Evolutionary conservation across 176 grass and related monocot species (phyloP), one percentile per base, ranked within the genome.

Genomic region (Cenchrus fungigraminus): DNA sequence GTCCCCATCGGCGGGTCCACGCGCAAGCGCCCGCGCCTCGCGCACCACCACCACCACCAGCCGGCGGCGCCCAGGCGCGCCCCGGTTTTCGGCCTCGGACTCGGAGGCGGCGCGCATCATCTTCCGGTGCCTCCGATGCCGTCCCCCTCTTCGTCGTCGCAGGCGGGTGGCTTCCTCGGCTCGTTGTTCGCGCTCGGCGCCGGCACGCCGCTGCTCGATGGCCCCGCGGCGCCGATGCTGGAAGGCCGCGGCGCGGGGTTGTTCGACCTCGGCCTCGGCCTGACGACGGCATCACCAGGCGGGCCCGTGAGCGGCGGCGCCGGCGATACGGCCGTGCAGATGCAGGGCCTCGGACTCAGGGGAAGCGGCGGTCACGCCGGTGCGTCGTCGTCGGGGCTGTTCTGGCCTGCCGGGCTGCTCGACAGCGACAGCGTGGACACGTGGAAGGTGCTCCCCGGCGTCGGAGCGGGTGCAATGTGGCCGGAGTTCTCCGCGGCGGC

Each of bases 1-100:
- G 90, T 99, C 19, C 97, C 97, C 81, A 92, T 99, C 66, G 97
- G 97, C 19, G 97, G 97, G 5, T 89, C 93, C 45, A 89, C 89
- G n/a, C 97, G 97, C 61, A 99, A 96, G 87, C 93, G 97, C 75
- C 87, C 85, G 70, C 91, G 91, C 65, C 84, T 80, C 13, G 86
- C 88, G 10, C 78, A 80, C 46, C 28, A 63, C 43, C 59, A 46
- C 13, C 60, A 50, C 14, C 74, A 42, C 10, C 75, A 50, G 78
- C 73, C 74, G 37, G 70, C 56, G 56, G 3, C 20, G 0, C 34
- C 34, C 46, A 56, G 82, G 9, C 70, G 83, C 40, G 54, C 46
- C 25, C 74, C 54, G 50, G 46, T 19, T 20, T 79, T 91, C 45
- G 73, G 73, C 14, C 8, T 55, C 53, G 79, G 65, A 12, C 51